These are phyloP conservation scores for Penicillium janthinellum DNA, from an alignment of 2,329 filamentous ascomycete genomes.

Conservation along the genomic window DNA sequence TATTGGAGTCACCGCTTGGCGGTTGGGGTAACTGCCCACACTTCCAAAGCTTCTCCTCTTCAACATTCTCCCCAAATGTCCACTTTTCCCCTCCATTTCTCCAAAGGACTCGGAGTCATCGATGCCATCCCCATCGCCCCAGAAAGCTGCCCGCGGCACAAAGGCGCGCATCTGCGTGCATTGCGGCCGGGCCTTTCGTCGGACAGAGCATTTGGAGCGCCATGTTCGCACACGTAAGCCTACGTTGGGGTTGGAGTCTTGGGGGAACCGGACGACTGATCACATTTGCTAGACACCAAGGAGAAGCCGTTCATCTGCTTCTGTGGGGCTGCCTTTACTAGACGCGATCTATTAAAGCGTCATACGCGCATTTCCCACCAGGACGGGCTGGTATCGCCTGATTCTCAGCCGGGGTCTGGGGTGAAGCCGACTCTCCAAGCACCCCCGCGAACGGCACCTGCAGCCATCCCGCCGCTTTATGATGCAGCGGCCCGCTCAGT, in stretches of 20 bases:
- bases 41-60: constrained; percentile 10
- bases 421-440: constrained; percentile 22
- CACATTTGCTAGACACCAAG: constrained; percentile 33
- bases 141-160: constrained; percentile 30
- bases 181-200: constrained; percentile 38
- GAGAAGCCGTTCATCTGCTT: constrained; percentile 41
- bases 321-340: constrained; percentile 40
- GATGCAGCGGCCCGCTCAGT: constrained; percentile 26
- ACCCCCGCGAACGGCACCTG: constrained; percentile 17
- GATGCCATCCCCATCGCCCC: constrained; percentile 38
- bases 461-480: constrained; percentile 24
- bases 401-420: constrained; percentile 29
- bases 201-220: constrained; percentile 40
- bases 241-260: constrained; percentile 9
- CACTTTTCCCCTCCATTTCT: constrained; percentile 21
- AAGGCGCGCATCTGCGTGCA: constrained; percentile 37
- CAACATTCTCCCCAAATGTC: constrained; percentile 8
- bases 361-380: constrained; percentile 38
- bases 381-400: constrained; percentile 33
- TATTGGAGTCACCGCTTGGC: constrained; percentile 24
- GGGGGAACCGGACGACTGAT: constrained; percentile 13
- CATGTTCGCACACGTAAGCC: constrained; percentile 40
- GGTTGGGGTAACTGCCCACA: constrained; percentile 16
- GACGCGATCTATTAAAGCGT: constrained; percentile 38
- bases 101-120: constrained; percentile 31